Base-by-base conservation (phyloP, 352 stramenopile genomes). In the Phytophthora pinifolia region DNA sequence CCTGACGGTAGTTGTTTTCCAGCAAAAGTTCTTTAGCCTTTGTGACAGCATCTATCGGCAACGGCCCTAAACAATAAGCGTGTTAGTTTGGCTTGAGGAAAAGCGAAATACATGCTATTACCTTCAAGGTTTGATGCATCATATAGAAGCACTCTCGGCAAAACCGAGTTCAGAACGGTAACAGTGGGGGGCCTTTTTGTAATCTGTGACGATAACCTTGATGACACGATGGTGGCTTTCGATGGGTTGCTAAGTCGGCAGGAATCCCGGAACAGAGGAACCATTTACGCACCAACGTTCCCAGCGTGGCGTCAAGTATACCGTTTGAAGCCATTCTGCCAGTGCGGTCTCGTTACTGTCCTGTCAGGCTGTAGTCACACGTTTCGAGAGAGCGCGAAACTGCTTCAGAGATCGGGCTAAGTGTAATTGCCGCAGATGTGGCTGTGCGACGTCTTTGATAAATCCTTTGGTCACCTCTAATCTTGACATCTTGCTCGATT, bases 151-250 rank as follows among this genome's bases (percentile, higher is more conserved):
- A 59, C 15, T 38, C 41, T 9, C 1, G 43, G 52, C 15, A 60
- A 25, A 7, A 61, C 44, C 1, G 44, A 61, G n/a, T 54, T 61
- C 8, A 61, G 13, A 6, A 61, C 31, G 9, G 27, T 33, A 9
- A 41, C 46, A 7, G 47, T 54, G n/a, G 20, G 42, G 51, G 15
- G 53, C 37, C 17, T 54, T 49, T 17, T 54, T 54, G 53, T 44
- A 54, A 20, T 61, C 44, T 1, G 53, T 54, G 5, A 49, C 29
- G 17, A 61, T 54, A 14, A 62, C 37, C 10, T 55, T 62, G 18
- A 62, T 62, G 1, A 62, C 45, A 1, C 44, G 44, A n/a, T 50
- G 54, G 17, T 62, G 45, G 12, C 27, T 54, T 38, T 50, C 45
- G 12, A 62, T 54, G 5, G 44, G 36, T 35, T 59, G 42, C 18